phyloP scores from a whole-genome alignment of 2,329 filamentous ascomycete genomes.

The Emergomyces orientalis region DNA sequence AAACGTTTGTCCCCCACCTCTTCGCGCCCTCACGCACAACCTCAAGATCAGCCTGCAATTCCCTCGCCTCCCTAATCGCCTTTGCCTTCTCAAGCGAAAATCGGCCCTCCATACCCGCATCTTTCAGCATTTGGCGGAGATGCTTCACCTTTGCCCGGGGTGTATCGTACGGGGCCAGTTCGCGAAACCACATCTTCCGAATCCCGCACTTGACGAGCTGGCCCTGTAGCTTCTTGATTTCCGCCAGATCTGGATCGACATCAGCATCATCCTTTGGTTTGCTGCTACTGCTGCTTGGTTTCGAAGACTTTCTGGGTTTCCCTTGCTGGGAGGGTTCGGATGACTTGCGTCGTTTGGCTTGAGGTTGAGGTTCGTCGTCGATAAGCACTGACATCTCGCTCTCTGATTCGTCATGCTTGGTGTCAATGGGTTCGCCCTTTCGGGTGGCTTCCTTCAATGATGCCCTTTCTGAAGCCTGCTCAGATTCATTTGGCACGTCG shows the following conservation, averaged over 20 bases:
- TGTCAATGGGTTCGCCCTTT: conserved; percentile 27
- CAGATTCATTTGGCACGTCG: conserved; percentile 11
- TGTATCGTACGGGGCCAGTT: conserved; percentile 68
- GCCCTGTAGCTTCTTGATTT: conserved; percentile 80
- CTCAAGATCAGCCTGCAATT: conserved; percentile 75
- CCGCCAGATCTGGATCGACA: conserved; percentile 56
- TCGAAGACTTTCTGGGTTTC: conserved; percentile 22
- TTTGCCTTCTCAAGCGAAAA: conserved; percentile 77
- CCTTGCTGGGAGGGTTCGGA: neutral
- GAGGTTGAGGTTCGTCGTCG: conserved; percentile 56
- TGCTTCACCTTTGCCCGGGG: conserved; percentile 71
- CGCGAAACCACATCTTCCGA: conserved; percentile 80
- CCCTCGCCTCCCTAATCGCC: conserved; percentile 77
- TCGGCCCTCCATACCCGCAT: conserved; percentile 78
- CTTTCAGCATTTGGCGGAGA: conserved; percentile 65
- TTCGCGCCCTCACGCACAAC: conserved; percentile 72
- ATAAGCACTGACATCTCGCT: conserved; percentile 66
- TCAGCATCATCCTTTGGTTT: conserved; percentile 39
- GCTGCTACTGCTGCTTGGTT: conserved; percentile 15
- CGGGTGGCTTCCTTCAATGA: conserved; percentile 12
- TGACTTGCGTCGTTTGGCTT: conserved; percentile 15
- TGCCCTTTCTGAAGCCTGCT: conserved; percentile 11
- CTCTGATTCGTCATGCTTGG: conserved; percentile 45
- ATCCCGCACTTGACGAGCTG: conserved; percentile 86
- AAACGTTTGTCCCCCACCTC: conserved; percentile 58